Evolutionary conservation across 352 stramenopile species (phyloP), one percentile per base, ranked within the genome.

Genomic region (Phytophthora uliginosa): DNA sequence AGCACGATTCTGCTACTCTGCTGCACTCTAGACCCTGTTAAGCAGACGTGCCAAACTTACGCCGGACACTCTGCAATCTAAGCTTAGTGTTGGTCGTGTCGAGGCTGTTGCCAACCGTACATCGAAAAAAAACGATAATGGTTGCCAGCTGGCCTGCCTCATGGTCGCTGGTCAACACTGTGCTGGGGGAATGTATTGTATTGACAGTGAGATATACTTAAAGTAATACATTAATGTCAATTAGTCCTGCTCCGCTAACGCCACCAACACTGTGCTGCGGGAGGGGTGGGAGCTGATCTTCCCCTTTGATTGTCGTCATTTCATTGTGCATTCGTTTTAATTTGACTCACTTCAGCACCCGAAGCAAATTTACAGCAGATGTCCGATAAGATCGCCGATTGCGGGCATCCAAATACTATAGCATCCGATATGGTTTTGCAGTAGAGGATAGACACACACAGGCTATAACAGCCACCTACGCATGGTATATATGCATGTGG

Each of bases 311-410:
- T 20, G 13, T 47, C 3, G 51, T 28, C n/a, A 15, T 1, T 3
- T 17, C 15, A 15, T 15, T 0, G 47, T 20, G 9, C 47, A 10
- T 33, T 31, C n/a, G 22, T 26, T 48, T 17, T 18, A 15, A 17
- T 17, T 42, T 42, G 36, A 17, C 10, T 42, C 45, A 60, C 53
- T 70, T 70, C 63, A 70, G 58, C 53, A 17, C 17, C 38, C 20
- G 40, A 18, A 34, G 22, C 38, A 69, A 59, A 63, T 63, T 40
- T 55, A 9, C 59, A 52, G 51, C 50, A 73, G 40, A 50, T 9
- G 60, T 31, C 58, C 51, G 66, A 67, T 63, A 73, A 73, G 66
- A 73, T 63, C 51, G 36, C 45, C 24, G 63, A 59, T 63, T 73
- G 33, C 66, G 57, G 59, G 42, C 66, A 73, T 33, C 50, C 33